These are phyloP conservation scores for Trametopsis cervina DNA, from an alignment of 768 basidiomycete genomes.

Conservation along the genomic window DNA sequence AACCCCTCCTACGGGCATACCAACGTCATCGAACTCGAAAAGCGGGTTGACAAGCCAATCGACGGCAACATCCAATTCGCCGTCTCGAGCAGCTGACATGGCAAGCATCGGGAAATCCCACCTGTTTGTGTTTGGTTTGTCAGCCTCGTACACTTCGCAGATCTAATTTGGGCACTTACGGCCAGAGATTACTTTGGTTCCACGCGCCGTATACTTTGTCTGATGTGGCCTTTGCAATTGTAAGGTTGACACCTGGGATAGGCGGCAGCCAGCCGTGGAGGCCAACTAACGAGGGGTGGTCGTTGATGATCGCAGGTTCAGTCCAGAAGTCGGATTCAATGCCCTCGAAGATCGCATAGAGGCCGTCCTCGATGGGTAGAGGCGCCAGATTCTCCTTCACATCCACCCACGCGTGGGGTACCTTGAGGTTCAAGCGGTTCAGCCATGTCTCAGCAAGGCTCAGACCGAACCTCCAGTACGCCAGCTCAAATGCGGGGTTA, in stretches of 20 bases:
- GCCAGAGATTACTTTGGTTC: conserved; percentile 50
- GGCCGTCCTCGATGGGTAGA: conserved; percentile 43
- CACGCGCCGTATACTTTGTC: conserved; percentile 48
- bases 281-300: conserved; percentile 52
- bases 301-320: conserved; percentile 42
- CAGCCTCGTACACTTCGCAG: background rate
- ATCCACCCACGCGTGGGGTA: conserved; percentile 35
- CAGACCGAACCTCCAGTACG: conserved; percentile 50
- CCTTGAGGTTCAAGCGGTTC: conserved; percentile 31
- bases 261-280: conserved; percentile 52
- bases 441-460: conserved; percentile 44
- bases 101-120: conserved; percentile 63
- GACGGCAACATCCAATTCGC: conserved; percentile 40
- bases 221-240: conserved; percentile 41
- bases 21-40: conserved; percentile 53
- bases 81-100: conserved; percentile 52
- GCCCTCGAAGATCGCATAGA: conserved; percentile 51
- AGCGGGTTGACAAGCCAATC: conserved; percentile 49
- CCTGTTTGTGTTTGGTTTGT: conserved; percentile 21
- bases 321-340: conserved; percentile 47
- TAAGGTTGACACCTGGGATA: conserved; percentile 38
- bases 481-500: conserved; percentile 53
- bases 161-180: conserved; percentile 26
- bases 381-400: conserved; percentile 41
- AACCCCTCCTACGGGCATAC: conserved; percentile 52